Conservation (phyloP, 2,329 filamentous ascomycete species). For the Zasmidium angulare region DNA sequence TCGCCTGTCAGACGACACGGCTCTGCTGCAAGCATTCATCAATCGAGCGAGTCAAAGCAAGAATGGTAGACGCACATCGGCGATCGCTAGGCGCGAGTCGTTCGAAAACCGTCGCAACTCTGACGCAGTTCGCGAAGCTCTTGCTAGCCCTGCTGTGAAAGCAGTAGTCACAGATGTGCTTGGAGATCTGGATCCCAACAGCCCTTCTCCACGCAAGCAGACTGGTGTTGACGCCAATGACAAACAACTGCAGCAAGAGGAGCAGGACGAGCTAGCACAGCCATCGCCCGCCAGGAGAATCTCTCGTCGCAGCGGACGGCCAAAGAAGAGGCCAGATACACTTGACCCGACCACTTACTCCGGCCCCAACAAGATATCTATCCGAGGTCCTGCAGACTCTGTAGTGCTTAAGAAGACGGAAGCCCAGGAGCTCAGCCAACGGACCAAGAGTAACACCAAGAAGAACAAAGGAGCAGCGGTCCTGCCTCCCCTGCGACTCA, state of each 20-base stretch:
- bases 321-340: constrained; percentile 23
- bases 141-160: constrained; percentile 43
- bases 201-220: constrained; percentile 39
- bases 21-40: constrained; percentile 50
- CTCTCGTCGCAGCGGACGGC: constrained; percentile 23
- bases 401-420: constrained; percentile 51
- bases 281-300: constrained; percentile 12
- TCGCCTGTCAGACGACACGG: constrained; percentile 48
- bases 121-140: constrained; percentile 46
- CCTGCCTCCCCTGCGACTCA: constrained; percentile 44
- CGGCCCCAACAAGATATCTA: constrained; percentile 44
- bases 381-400: constrained; percentile 41
- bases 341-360: constrained; percentile 29
- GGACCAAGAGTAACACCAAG: constrained; percentile 50
- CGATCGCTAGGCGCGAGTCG: constrained; percentile 40
- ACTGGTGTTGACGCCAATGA: constrained; percentile 4
- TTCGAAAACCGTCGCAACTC: constrained; percentile 49
- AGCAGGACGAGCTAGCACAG: constrained; percentile 18
- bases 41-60: constrained; percentile 51
- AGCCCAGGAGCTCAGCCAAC: constrained; percentile 47
- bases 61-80: constrained; percentile 26
- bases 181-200: constrained; percentile 50
- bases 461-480: constrained; percentile 51
- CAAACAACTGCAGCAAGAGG: constrained; percentile 12
- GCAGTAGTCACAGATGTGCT: constrained; percentile 33